Evolutionary conservation across 2,329 filamentous ascomycete genomes (phyloP), one percentile per base, ranked within the genome.

Genomic region (Fusarium oligoseptatum): DNA sequence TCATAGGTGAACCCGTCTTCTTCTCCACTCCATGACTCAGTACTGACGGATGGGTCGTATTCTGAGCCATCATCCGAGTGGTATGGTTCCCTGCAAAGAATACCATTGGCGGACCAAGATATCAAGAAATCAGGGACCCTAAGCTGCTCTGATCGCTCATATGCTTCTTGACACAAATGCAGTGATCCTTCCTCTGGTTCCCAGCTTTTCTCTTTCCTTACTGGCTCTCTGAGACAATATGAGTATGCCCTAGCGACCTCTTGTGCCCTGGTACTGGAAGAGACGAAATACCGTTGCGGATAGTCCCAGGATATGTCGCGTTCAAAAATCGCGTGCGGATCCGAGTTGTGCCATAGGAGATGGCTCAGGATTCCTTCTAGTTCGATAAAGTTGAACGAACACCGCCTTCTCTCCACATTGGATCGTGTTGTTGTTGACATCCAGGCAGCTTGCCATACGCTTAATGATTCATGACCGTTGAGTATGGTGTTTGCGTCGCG

Each of bases 151-250:
- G 6, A 48, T 24, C 22, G 12, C 22, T 48, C 14, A 15, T 17
- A 15, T 15, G 6, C 11, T 4, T 24, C 43, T 48, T 48, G 20
- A 15, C 4, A 8, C 7, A 24, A 22, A 24, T 7, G 43, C 10
- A 20, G 2, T 11, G 8, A n/a, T 41, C 3, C 37, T 3, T 4
- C 4, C 4, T n/a, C 37, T n/a, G 37, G 17, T n/a, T 39, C 2
- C 36, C 2, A 17, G 36, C 1, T 1, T 7, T 9, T 4, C 15
- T 1, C 3, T 8, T 17, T 3, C 37, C 4, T 7, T 9, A 4
- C 4, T 41, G 9, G 17, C 4, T 6, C 17, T 3, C 9, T 24
- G 5, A 2, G 1, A 11, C 1, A 0, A 14, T 45, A 24, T 14
- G 43, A 45, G 4, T 0, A 5, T 45, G 20, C 6, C 14, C 43